Evolutionary conservation across 805 yeast genomes (phyloP).

Genomic region (Monosporozyma yasuniensis): DNA sequence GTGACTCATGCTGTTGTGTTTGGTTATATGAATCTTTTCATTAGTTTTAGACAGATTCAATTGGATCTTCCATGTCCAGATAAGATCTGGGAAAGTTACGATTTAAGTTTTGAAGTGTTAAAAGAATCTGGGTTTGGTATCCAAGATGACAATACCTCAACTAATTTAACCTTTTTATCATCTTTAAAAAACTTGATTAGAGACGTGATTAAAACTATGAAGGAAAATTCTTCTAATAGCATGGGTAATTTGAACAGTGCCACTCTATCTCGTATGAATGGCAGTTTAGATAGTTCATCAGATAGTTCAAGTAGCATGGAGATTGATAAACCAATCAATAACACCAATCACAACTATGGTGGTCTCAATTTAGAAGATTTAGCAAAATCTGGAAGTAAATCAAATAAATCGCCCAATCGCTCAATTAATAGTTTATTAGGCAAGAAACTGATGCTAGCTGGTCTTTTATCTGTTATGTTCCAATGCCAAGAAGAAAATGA

Average conservation of each 20-base stretch:
- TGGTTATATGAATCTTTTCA: slow-evolving; percentile 56
- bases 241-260: neutral
- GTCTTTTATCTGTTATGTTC: slow-evolving; percentile 54
- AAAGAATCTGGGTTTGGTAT: slow-evolving; percentile 21
- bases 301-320: neutral
- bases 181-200: slow-evolving; percentile 51
- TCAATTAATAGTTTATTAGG: slow-evolving; percentile 43
- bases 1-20: slow-evolving; percentile 69
- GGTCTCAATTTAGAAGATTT: neutral
- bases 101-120: slow-evolving; percentile 16
- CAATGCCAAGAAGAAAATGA: slow-evolving; percentile 65
- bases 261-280: neutral
- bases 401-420: neutral
- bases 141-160: slow-evolving; percentile 7
- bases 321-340: neutral
- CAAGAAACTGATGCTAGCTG: slow-evolving; percentile 56
- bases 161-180: slow-evolving; percentile 39
- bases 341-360: neutral
- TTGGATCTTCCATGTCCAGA: slow-evolving; percentile 57
- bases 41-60: slow-evolving; percentile 50
- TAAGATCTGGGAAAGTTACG: slow-evolving; percentile 43
- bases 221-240: neutral
- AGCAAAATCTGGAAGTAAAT: neutral
- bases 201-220: slow-evolving; percentile 26
- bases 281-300: neutral